A percentile compares a stretch with the other conserved stretches of the same genome.
Conservation (phyloP, 176 grass and related monocot species). For the Juncus effusus region DNA sequence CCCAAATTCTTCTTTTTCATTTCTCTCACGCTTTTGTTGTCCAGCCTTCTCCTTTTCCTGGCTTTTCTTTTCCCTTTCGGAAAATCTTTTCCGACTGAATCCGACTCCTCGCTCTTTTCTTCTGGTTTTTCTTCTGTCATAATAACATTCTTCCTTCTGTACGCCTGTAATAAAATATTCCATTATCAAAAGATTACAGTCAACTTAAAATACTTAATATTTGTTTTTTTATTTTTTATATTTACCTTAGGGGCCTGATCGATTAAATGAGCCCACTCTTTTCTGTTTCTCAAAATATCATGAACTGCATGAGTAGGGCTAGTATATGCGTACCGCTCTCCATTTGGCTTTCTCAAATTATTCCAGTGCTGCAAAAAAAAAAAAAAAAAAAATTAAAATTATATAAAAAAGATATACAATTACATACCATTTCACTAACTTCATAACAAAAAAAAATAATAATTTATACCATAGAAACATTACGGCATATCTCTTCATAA, state of each 20-base stretch:
- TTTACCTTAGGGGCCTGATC: conserved; percentile 64
- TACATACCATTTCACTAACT: not conserved
- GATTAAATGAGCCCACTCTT: conserved; percentile 81
- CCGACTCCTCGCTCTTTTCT: conserved; percentile 43
- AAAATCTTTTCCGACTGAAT: conserved; percentile 50
- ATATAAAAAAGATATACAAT: not conserved
- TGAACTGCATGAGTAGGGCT: conserved; percentile 60
- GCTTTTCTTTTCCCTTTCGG: conserved; percentile 56
- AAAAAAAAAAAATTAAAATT: not conserved
- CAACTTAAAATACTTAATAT: not conserved
- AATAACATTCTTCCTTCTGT: conserved; percentile 52
- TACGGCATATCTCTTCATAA: conserved; percentile 64
- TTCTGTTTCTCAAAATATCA: conserved; percentile 65
- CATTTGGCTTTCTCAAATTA: conserved; percentile 61
- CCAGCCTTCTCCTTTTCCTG: conserved; percentile 58
- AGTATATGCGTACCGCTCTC: conserved; percentile 47
- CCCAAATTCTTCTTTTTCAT: conserved; percentile 60
- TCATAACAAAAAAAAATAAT: not conserved
- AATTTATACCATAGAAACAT: conserved; percentile 52
- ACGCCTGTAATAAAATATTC: conserved; percentile 48
- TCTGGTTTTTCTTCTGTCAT: conserved; percentile 30
- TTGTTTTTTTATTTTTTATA: too few relatives aligned
- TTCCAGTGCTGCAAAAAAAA: conserved; percentile 55
- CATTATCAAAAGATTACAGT: conserved; percentile 15
- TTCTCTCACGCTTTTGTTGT: conserved; percentile 49